Evolutionary conservation across 768 basidiomycete genomes (phyloP), one percentile per base, ranked within the genome.

Genomic region (Termitomyces sp.): DNA sequence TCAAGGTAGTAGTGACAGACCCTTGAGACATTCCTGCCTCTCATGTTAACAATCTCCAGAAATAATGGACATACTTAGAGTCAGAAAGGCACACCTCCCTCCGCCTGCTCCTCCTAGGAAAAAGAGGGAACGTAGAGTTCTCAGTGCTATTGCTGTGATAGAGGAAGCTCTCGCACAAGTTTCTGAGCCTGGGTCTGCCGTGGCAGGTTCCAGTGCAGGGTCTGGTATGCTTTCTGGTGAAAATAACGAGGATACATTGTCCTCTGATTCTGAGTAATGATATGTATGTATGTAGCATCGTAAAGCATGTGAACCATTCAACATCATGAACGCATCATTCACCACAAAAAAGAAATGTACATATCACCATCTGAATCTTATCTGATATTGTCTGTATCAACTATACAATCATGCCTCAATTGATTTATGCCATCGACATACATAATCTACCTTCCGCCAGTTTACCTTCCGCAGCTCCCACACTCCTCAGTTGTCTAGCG

Each of bases 51-150:
- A 27, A 20, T 29, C 35, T 35, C 29, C 63, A 91, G 89, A 91
- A 68, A 87, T 91, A 52, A 84, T 91, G 80, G 89, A 91, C 59
- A 90, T 91, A 55, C 74, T 91, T 36, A 76, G 85, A 52, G 76
- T 83, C 52, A 91, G 89, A 69, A 89, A 91, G 61, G 81, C 84
- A 0, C 81, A 85, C 54, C 60, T 81, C 29, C 82, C 84, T 16
- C 33, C 58, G 0, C 56, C 63, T 27, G 18, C 42, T 43, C 42
- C 64, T 5, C 31, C 68, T 50, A 59, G 71, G 56, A 70, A 73
- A 64, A 63, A 71, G 43, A 75, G 74, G 58, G 76, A 77, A 56
- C 73, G 82, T 9, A 82, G 81, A 57, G 74, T 84, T 5, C 76
- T 70, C 13, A 84, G 83, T 54, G 78, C 82, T 0, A 76, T 73